Conservation (phyloP, 805 yeast species). For the Candida stauntonica region DNA sequence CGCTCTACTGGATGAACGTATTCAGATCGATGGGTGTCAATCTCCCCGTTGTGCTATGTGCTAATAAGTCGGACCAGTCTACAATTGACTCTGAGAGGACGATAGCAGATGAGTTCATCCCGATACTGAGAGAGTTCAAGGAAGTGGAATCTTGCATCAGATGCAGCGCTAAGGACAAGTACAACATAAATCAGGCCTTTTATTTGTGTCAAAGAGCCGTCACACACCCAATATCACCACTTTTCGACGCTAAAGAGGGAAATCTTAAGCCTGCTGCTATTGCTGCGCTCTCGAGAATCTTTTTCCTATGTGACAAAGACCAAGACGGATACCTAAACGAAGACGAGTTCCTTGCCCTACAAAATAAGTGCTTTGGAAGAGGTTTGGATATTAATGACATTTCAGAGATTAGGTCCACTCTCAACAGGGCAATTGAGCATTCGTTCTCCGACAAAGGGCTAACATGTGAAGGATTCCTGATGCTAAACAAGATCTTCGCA, state of each 20-base stretch:
- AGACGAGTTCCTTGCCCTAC: constrained; percentile 65
- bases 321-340: constrained; percentile 82
- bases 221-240: constrained; percentile 87
- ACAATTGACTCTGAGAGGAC: constrained; percentile 41
- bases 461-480: constrained; percentile 68
- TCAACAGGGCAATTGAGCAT: constrained; percentile 29
- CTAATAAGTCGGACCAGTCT: constrained; percentile 64
- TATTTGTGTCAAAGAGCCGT: constrained; percentile 92
- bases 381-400: constrained; percentile 47
- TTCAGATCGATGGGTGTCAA: constrained; percentile 92
- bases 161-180: constrained; percentile 78
- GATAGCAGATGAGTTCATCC: constrained; percentile 76
- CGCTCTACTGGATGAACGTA: constrained; percentile 92
- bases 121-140: constrained; percentile 83
- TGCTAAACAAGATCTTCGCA: constrained; percentile 76
- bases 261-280: constrained; percentile 72
- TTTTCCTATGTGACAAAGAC: constrained; percentile 81
- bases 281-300: constrained; percentile 74
- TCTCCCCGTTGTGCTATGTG: constrained; percentile 86
- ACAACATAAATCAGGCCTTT: constrained; percentile 86
- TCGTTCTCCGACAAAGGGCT: constrained; percentile 48
- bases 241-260: constrained; percentile 89
- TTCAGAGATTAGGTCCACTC: constrained; percentile 37
- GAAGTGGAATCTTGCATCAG: constrained; percentile 91
- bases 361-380: constrained; percentile 69